A percentile compares a stretch with the other conserved stretches of the same genome.
Evolutionary conservation across 2,329 filamentous ascomycete species (phyloP).

Genomic region (Hymenotorrendiella dingleyae): DNA sequence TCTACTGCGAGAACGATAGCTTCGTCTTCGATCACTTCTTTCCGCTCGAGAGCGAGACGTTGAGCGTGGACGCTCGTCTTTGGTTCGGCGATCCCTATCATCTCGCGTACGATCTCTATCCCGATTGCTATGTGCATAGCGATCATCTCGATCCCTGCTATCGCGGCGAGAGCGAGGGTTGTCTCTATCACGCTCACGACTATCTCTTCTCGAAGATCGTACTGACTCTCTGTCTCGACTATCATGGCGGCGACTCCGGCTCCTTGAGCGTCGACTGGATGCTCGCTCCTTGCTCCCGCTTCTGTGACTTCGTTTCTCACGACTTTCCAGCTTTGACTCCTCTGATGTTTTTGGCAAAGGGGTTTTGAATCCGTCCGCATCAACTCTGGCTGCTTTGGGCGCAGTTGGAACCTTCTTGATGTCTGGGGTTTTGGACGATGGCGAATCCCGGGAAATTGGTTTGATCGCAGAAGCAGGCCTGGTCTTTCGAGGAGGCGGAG

Average conservation of each 20-base stretch:
- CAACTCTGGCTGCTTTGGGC: conserved; percentile 9
- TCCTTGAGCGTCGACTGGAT: conserved; percentile 21
- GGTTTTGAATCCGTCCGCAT: conserved; percentile 15
- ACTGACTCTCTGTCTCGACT: conserved; percentile 21
- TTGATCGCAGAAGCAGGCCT: conserved; percentile 30
- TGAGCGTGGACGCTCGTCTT: neutral
- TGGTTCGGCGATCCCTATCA: conserved; percentile 2
- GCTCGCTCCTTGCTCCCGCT: conserved; percentile 26
- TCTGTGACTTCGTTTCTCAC: conserved; percentile 15
- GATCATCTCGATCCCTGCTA: conserved; percentile 10
- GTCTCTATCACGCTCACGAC: conserved; percentile 17
- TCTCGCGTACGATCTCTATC: conserved; percentile 10
- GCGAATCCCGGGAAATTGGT: conserved; percentile 27
- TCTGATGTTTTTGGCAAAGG: conserved; percentile 15
- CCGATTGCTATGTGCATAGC: conserved; percentile 3
- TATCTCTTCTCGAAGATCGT: conserved; percentile 21
- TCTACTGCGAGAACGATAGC: conserved; percentile 19
- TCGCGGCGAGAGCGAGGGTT: conserved; percentile 1
- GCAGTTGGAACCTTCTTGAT: conserved; percentile 19
- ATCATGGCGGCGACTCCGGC: conserved; percentile 20
- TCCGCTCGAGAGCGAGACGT: neutral
- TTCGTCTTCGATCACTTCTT: conserved; percentile 19
- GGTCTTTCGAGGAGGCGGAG: conserved; percentile 30
- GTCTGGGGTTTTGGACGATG: conserved; percentile 23
- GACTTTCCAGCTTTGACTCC: conserved; percentile 6